Conservation (phyloP, 768 basidiomycete genomes). For the Naganishia antarctica region DNA sequence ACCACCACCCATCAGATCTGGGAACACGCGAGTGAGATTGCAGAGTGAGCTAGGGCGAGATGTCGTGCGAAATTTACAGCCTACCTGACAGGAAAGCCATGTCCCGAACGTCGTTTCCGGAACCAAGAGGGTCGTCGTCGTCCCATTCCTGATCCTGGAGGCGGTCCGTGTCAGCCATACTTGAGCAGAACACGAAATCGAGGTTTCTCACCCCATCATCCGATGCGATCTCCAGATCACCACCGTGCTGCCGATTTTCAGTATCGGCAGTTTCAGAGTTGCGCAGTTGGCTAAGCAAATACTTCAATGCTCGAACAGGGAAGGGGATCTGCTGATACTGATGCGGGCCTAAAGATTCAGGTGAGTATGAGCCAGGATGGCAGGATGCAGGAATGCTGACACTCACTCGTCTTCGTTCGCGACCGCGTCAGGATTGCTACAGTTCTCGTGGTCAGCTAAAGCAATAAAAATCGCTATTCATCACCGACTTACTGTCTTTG, state of each 20-base stretch:
- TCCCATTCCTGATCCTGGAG: constrained; percentile 76
- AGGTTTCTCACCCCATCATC: constrained; percentile 44
- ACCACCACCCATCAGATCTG: constrained; percentile 68
- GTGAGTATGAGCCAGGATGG: not conserved
- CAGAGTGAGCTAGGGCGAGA: constrained; percentile 20
- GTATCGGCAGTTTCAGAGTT: constrained; percentile 56
- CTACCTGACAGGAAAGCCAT: constrained; percentile 68
- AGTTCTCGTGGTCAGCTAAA: constrained; percentile 23
- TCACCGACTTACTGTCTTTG: constrained; percentile 68
- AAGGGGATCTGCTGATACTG: constrained; percentile 81
- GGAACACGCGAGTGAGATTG: not conserved
- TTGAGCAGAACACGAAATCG: not conserved
- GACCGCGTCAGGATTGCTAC: constrained; percentile 96
- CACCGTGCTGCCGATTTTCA: constrained; percentile 58
- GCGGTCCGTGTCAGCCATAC: constrained; percentile 18
- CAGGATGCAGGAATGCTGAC: not conserved
- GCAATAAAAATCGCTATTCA: not conserved
- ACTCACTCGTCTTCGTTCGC: constrained; percentile 74
- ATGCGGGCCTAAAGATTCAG: constrained; percentile 61
- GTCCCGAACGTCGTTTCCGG: constrained; percentile 61
- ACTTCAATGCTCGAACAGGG: constrained; percentile 85
- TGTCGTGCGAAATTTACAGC: constrained; percentile 16
- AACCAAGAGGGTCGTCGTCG: constrained; percentile 66
- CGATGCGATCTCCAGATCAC: constrained; percentile 48
- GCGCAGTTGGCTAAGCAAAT: constrained; percentile 77